Evolutionary conservation across 805 yeast species (phyloP).

Genomic region (Blastobotrys muscicola): DNA sequence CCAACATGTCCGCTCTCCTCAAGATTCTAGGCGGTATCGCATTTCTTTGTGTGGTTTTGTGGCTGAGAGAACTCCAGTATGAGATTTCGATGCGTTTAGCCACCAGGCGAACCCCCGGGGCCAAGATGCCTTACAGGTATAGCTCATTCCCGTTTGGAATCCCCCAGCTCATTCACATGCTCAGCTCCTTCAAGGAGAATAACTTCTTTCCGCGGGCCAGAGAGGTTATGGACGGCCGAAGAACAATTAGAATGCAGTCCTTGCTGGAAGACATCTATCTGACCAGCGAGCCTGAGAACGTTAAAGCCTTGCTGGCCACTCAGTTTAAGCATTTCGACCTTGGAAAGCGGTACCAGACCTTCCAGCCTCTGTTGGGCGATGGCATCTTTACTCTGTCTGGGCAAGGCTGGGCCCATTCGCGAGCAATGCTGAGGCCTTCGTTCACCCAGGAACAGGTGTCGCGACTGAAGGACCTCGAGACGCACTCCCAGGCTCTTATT

Average conservation of each 20-base stretch:
- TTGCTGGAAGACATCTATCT: not conserved
- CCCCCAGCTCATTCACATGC: not conserved
- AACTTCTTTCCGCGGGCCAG: not conserved
- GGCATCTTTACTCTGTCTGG: conserved; percentile 31
- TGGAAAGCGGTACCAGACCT: conserved; percentile 18
- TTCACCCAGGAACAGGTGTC: conserved; percentile 26
- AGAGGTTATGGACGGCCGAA: not conserved
- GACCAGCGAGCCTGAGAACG: conserved; percentile 21
- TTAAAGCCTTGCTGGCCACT: conserved; percentile 24
- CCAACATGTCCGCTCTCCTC: no score
- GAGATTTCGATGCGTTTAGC: no score
- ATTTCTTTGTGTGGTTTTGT: no score
- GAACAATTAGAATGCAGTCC: not conserved
- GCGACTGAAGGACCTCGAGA: conserved; percentile 18
- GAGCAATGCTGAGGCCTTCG: conserved; percentile 29
- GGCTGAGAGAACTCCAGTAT: no score
- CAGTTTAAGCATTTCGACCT: conserved; percentile 22
- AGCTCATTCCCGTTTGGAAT: not conserved
- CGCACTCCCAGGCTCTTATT: conserved; percentile 21
- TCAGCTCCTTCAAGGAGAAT: not conserved
- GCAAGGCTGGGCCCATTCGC: conserved; percentile 28
- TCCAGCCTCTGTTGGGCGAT: conserved; percentile 24
- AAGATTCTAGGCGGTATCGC: no score
- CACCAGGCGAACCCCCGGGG: no score
- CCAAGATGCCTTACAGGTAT: no score